Conservation (phyloP, 176 grass and related monocot genomes). For the Aegilops bicornis region DNA sequence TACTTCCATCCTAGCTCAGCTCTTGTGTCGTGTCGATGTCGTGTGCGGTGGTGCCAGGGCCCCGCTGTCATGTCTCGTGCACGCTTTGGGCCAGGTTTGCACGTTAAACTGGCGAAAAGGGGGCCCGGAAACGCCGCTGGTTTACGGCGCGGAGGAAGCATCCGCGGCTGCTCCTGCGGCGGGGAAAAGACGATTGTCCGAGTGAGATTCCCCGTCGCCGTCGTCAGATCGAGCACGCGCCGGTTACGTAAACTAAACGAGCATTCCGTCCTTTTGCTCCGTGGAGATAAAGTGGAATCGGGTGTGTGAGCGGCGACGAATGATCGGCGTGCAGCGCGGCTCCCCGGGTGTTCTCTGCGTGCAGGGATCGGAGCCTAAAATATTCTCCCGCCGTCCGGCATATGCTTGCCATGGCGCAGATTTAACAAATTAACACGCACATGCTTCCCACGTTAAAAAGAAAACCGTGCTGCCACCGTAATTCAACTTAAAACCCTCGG, state of each 20-base stretch:
- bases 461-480: too few species aligned
- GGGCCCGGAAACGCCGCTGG: not conserved
- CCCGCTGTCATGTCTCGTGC: not conserved
- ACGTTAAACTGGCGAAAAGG: not conserved
- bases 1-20: not conserved
- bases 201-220: constrained; percentile 11
- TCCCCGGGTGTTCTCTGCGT: not conserved
- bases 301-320: not conserved
- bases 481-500: too few species aligned
- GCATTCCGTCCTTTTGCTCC: not conserved
- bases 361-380: not conserved
- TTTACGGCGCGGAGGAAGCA: not conserved
- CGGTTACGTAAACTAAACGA: not conserved
- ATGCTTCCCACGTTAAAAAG: not conserved
- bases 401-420: not conserved
- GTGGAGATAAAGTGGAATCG: not conserved
- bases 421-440: not conserved
- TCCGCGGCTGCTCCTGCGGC: not conserved
- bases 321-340: not conserved
- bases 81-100: not conserved
- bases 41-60: too few species aligned
- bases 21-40: not conserved
- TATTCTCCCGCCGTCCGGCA: not conserved
- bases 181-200: not conserved
- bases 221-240: not conserved